Percentiles rank a stretch among this genome's conserved stretches.
Evolutionary conservation across 2,329 filamentous ascomycete species (phyloP).

Genomic region (Fusarium xylarioides): DNA sequence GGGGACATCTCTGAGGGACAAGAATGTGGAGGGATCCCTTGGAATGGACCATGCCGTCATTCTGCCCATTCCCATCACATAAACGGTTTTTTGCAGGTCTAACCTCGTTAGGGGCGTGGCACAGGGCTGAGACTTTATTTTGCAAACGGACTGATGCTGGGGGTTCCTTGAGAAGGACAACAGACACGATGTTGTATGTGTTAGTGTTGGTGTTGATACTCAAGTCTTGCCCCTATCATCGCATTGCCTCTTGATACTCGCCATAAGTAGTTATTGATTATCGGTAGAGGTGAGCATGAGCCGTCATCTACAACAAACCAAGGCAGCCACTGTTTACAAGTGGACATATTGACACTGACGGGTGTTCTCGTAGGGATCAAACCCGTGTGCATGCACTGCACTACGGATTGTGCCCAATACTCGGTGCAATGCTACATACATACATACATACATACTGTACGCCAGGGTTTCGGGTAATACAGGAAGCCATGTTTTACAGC

Average conservation of each 20-base stretch:
- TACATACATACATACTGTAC: background rate
- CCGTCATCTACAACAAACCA: background rate
- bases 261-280: background rate
- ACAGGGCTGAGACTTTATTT: conserved; percentile 20
- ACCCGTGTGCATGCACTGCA: background rate
- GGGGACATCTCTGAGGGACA: background rate
- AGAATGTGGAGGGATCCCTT: conserved; percentile 13
- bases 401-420: background rate
- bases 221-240: background rate
- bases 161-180: background rate
- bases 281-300: background rate
- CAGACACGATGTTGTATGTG: background rate
- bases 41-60: conserved; percentile 29
- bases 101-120: background rate
- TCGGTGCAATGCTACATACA: background rate
- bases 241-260: background rate
- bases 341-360: background rate
- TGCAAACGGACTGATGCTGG: conserved; percentile 6
- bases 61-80: background rate
- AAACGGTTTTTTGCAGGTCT: conserved; percentile 1
- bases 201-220: background rate
- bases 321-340: background rate
- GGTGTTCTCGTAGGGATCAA: background rate
- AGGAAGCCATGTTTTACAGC: background rate
- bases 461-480: conserved; percentile 1